These are phyloP conservation scores for Theileria annulata DNA, from an alignment of 169 alveolate genomes.

Conservation along the genomic window DNA sequence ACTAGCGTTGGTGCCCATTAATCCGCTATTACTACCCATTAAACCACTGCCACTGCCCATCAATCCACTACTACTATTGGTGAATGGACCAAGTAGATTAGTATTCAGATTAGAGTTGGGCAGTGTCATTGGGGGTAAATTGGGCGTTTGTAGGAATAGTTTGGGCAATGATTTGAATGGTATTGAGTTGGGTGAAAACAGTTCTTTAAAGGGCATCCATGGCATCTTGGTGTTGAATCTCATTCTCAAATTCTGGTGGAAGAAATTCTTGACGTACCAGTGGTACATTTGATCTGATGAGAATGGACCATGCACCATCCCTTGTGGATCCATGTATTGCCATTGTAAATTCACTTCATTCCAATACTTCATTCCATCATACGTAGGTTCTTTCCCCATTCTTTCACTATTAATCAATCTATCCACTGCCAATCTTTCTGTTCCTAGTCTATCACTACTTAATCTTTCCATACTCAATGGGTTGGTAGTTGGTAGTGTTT, in stretches of 20 bases:
- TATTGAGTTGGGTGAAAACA: slow-evolving; percentile 62
- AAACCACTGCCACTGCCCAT: not conserved
- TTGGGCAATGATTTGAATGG: slow-evolving; percentile 70
- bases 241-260: slow-evolving; percentile 70
- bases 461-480: not conserved
- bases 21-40: not conserved
- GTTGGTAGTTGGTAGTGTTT: not conserved
- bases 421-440: not conserved
- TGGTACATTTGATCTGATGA: slow-evolving; percentile 75
- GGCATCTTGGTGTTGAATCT: slow-evolving; percentile 74
- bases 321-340: slow-evolving; percentile 80
- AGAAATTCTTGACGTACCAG: slow-evolving; percentile 75
- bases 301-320: slow-evolving; percentile 78
- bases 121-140: not conserved
- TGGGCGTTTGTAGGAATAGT: not conserved
- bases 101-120: not conserved
- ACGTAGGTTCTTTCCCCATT: not conserved
- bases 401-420: too few relatives aligned
- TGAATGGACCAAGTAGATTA: not conserved
- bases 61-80: not conserved
- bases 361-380: slow-evolving; percentile 5
- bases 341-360: slow-evolving; percentile 51
- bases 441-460: not conserved
- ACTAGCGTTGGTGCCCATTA: too few relatives aligned
- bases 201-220: slow-evolving; percentile 73